Evolutionary conservation across 768 basidiomycete genomes (phyloP).

Genomic region (Suillus plorans): DNA sequence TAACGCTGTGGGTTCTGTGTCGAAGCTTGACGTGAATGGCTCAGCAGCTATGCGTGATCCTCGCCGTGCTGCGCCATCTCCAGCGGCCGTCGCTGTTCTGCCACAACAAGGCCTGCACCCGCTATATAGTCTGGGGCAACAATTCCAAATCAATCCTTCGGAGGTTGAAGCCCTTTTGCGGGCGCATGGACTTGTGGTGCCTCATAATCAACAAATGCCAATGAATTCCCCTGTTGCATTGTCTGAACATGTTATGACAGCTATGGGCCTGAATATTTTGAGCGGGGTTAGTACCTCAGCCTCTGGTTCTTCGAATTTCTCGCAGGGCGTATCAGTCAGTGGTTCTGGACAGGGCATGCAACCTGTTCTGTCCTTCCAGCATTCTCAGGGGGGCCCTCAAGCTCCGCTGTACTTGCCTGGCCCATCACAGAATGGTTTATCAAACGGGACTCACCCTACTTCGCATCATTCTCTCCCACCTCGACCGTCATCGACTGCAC

Average conservation of each 20-base stretch:
- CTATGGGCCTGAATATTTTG: background rate
- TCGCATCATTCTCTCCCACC: background rate
- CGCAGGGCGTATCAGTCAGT: background rate
- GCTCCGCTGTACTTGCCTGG: background rate
- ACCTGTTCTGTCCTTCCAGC: background rate
- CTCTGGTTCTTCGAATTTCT: background rate
- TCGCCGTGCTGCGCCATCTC: conserved; percentile 9
- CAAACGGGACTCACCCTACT: background rate
- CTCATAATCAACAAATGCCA: conserved; percentile 12
- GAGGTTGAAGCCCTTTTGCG: conserved; percentile 18
- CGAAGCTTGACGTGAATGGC: conserved; percentile 1
- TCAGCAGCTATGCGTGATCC: background rate
- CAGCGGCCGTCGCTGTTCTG: background rate
- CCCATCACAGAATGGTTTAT: background rate
- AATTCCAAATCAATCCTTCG: background rate
- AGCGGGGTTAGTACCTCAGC: background rate
- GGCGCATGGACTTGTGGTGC: background rate
- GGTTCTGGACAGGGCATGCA: background rate
- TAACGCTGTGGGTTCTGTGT: background rate
- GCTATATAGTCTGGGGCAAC: conserved; percentile 6
- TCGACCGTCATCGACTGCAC: background rate
- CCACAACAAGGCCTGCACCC: conserved; percentile 2
- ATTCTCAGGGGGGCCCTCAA: background rate
- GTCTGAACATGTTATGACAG: background rate
- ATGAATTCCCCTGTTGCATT: background rate